Conservation (phyloP, 768 basidiomycete genomes). For the Pleurotus giganteus region DNA sequence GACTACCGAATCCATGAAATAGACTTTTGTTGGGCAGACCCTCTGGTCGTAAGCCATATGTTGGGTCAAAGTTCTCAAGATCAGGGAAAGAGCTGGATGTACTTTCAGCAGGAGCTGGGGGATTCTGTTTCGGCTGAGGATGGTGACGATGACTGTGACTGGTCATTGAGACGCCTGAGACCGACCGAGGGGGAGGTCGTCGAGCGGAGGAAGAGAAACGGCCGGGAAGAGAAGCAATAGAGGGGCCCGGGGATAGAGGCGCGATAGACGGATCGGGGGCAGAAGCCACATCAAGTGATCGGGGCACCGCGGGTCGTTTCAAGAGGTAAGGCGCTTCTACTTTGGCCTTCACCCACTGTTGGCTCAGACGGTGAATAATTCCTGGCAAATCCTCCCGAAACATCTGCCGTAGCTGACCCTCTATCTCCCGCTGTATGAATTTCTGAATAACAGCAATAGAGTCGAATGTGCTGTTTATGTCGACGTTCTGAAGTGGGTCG, state of each 20-base stretch:
- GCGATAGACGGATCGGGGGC: constrained; percentile 34
- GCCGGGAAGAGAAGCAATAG: constrained; percentile 20
- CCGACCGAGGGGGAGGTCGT: constrained; percentile 26
- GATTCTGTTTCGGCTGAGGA: constrained; percentile 15
- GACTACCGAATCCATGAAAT: constrained; percentile 73
- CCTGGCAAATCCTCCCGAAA: constrained; percentile 95
- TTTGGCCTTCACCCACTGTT: constrained; percentile 93
- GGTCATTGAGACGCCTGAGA: constrained; percentile 40
- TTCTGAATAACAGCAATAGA: constrained; percentile 97
- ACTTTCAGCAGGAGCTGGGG: constrained; percentile 20
- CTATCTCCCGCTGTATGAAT: constrained; percentile 96
- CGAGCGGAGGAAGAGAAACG: neutral
- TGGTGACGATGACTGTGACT: constrained; percentile 27
- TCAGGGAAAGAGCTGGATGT: constrained; percentile 29
- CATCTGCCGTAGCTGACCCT: constrained; percentile 96
- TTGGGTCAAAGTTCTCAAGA: constrained; percentile 91
- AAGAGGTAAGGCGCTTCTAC: constrained; percentile 88
- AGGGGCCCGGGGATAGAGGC: constrained; percentile 20
- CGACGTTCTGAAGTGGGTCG: constrained; percentile 95
- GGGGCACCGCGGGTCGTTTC: constrained; percentile 43
- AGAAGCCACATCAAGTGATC: constrained; percentile 36
- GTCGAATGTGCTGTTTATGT: constrained; percentile 97
- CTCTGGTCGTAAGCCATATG: constrained; percentile 93
- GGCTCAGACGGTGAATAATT: constrained; percentile 93
- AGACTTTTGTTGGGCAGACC: constrained; percentile 82